Base-by-base conservation (phyloP, 2,329 filamentous ascomycete genomes). In the Pestalotiopsis sp. region DNA sequence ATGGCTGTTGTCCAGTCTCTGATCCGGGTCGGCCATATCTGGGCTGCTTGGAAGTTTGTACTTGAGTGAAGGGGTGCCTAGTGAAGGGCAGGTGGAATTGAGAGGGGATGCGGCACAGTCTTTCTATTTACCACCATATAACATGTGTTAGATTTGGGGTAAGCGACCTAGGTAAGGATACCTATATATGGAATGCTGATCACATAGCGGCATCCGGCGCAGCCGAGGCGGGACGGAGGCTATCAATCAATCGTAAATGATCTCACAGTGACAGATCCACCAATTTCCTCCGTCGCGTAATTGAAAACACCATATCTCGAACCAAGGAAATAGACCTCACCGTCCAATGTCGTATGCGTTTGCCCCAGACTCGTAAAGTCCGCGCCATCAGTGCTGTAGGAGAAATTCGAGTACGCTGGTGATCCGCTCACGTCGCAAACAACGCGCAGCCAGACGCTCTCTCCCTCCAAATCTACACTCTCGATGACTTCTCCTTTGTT, bases 241-340 rank as follows among this genome's bases (percentile, higher is more conserved):
- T 31, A 9, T 7, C 5, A 31, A 31, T 31, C 27, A 31, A 52
- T 20, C 6, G n/a, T 52, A 52, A 52, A 52, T n/a, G 45, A 52
- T 9, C 9, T 52, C 2, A 52, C 45, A 3, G 45, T n/a, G 17
- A 52, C 45, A n/a, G 45, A 52, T 9, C 45, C 45, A 20, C 45
- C 45, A 20, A 20, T 17, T 9, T 6, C 45, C 4, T 52, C 6
- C 17, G 45, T 52, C 13, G 45, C 45, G 20, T 52, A 52, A n/a
- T 86, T 86, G 70, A 87, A 86, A 17, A 86, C 82, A 0, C 80
- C 84, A 70, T 78, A 86, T 0, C 84, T 77, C 68, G 86, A 86
- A 0, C 83, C 85, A 68, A 84, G 81, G 65, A 86, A 87, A 73
- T 81, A 85, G 4, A 77, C 71, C 83, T 79, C 77, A 14, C 73